Base-by-base conservation (phyloP, 305 asterid species). In the Fraxinus nigra region DNA sequence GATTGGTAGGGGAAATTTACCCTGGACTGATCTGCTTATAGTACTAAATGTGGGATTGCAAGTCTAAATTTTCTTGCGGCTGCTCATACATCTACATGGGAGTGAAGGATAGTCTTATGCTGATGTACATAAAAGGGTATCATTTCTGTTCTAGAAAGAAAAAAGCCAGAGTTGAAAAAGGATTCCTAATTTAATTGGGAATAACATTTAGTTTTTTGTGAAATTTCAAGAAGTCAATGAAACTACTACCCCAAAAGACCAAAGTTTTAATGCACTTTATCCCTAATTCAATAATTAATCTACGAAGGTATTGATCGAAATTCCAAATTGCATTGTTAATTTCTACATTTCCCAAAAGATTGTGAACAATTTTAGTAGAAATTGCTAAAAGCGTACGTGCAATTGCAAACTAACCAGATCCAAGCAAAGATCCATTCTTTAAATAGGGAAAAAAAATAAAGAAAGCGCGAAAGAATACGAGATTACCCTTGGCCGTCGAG, bases 401-500 rank as follows among this genome's bases (percentile, higher is more conserved):
- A 43, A 61, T 54, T 54, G 65, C 65, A n/a, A 54, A 61, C 28
- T 14, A 79, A 74, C 69, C 43, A 75, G n/a, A 56, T 78, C 43
- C 54, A 0, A 38, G 33, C 7, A 63, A 69, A 35, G 16, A 11
- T 79, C 69, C 40, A 72, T 51, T 51, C 16, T 72, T 28, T 28
- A 67, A 73, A 65, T 10, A 37, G 20, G 43, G n/a, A 10, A 13
- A 32, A 81, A 11, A 38, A 67, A 6, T 16, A 77, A 63, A 77
- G 20, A 16, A 20, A 26, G 74, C 26, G 65, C 22, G 48, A 72
- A 10, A 48, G 35, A 80, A 13, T 28, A 72, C 35, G 16, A n/a
- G 16, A 48, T 69, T 86, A 89, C 90, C 92, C 88, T 83, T 87
- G 85, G 67, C 85, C 90, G 59, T 89, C 90, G 65, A 87, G 85